These are phyloP conservation scores for Cucurbita moschata DNA, from an alignment of 306 rosid species.

Conservation along the genomic window DNA sequence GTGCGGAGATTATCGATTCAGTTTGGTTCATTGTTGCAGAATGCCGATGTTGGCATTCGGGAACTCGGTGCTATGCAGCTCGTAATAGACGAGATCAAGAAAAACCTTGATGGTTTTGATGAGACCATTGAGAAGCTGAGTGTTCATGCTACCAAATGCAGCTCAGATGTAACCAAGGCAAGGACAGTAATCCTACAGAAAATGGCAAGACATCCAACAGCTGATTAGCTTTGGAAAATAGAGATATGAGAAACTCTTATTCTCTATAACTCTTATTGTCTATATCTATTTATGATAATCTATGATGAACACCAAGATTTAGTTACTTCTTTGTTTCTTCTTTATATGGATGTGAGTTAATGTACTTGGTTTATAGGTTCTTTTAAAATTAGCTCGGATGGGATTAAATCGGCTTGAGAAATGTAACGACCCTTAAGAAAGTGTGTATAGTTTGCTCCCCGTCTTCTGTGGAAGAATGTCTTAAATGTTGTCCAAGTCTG, in stretches of 20 bases:
- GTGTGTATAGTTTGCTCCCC: too few relatives aligned
- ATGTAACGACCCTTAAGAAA: too few relatives aligned
- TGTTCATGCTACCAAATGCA: slow-evolving; percentile 47
- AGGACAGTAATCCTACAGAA: slow-evolving; percentile 53
- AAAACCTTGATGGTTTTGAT: slow-evolving; percentile 41
- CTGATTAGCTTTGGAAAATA: not conserved
- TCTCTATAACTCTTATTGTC: not conserved
- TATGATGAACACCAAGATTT: not conserved
- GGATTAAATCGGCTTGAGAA: too few relatives aligned
- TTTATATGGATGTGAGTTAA: not conserved
- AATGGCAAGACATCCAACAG: slow-evolving; percentile 27
- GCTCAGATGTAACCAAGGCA: slow-evolving; percentile 45
- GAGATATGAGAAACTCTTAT: not conserved
- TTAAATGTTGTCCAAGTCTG: too few relatives aligned
- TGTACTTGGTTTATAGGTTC: not conserved
- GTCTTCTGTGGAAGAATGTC: too few relatives aligned
- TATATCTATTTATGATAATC: not conserved
- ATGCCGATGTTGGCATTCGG: slow-evolving; percentile 49
- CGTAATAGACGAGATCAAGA: slow-evolving; percentile 69
- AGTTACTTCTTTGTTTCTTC: not conserved
- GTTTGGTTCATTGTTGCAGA: slow-evolving; percentile 35
- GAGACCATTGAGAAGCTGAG: slow-evolving; percentile 45
- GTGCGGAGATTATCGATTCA: slow-evolving; percentile 32
- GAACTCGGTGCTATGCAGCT: slow-evolving; percentile 53
- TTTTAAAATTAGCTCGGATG: too few relatives aligned